Evolutionary conservation across 2,329 filamentous ascomycete genomes (phyloP), one percentile per base, ranked within the genome.

Genomic region (Didymosphaeria variabile): DNA sequence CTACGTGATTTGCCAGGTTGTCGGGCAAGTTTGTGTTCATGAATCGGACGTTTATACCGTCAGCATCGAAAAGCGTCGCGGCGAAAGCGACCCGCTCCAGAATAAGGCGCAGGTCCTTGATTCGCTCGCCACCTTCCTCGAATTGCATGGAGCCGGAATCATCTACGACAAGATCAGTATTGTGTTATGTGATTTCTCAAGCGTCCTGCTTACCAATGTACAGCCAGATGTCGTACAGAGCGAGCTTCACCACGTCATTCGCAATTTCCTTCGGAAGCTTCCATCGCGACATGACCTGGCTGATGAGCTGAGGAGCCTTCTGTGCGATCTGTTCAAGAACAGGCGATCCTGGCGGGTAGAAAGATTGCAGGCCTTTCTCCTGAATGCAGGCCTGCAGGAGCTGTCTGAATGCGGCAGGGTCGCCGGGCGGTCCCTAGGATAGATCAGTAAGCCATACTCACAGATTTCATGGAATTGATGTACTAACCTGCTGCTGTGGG

Each of bases 131-230:
- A 59, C 86, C 84, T 72, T 90, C 88, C 69, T 90, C 88, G 65
- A 91, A 90, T 58, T 86, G 82, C 83, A 91, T 91, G 21, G 88
- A 90, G 46, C 89, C 88, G 72, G 86, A 89, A 79, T 91, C 88
- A 67, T 91, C 88, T 80, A 53, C 3, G 15, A 5, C 12, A 3
- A 26, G 17, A 36, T 49, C 5, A 57, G 53, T n/a, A 51, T 42
- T 7, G 15, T 19, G 3, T 49, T 47, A 23, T 26, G n/a, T 5
- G 17, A 8, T 12, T 31, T 40, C 23, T 10, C 34, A 6, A 23
- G 42, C 2, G 9, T 36, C 21, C 17, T 4, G 19, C 72, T 32
- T 69, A 79, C 77, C 79, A 58, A 90, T 86, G 72, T 88, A 90
- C 52, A 90, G 78, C 47, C 88, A 79, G 40, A 89, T 83, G 68